phyloP scores from a whole-genome alignment of 192 early-diverging fungal species.

The Dispira simplex region DNA sequence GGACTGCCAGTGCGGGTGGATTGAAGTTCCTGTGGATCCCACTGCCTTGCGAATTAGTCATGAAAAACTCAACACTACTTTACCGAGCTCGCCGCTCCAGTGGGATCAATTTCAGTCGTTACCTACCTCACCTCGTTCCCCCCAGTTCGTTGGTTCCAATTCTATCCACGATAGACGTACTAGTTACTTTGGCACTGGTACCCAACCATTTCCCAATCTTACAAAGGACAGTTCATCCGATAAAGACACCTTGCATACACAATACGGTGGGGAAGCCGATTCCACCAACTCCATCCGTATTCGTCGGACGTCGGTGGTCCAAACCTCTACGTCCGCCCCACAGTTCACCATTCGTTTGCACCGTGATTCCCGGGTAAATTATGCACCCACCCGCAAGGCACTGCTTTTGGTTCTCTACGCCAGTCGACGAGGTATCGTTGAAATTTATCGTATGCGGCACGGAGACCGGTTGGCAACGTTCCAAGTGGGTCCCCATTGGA shows the following conservation, averaged over 20 bases:
- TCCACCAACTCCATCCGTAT: background rate
- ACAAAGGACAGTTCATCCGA: background rate
- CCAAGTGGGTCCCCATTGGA: conserved; percentile 40
- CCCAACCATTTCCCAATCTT: background rate
- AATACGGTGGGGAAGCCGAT: too few relatives aligned
- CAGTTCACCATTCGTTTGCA: conserved; percentile 2
- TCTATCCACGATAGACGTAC: background rate
- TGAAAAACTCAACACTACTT: too few relatives aligned
- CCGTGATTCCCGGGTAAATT: background rate
- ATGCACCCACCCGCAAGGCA: conserved; percentile 16
- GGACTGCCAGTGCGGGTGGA: conserved; percentile 55
- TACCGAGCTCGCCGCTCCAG: background rate
- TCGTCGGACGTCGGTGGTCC: background rate
- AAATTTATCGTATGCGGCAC: conserved; percentile 44
- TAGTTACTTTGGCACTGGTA: too few relatives aligned
- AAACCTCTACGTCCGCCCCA: background rate
- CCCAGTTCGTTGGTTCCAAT: background rate
- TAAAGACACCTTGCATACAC: background rate
- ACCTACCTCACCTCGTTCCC: background rate
- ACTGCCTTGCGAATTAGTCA: background rate
- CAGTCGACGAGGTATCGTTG: conserved; percentile 39
- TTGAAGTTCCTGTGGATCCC: conserved; percentile 26
- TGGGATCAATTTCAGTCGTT: background rate
- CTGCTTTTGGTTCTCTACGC: conserved; percentile 50
- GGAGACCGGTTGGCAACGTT: conserved; percentile 38